Base-by-base conservation (phyloP, 2,329 filamentous ascomycete genomes). In the Neopestalotiopsis rosae region DNA sequence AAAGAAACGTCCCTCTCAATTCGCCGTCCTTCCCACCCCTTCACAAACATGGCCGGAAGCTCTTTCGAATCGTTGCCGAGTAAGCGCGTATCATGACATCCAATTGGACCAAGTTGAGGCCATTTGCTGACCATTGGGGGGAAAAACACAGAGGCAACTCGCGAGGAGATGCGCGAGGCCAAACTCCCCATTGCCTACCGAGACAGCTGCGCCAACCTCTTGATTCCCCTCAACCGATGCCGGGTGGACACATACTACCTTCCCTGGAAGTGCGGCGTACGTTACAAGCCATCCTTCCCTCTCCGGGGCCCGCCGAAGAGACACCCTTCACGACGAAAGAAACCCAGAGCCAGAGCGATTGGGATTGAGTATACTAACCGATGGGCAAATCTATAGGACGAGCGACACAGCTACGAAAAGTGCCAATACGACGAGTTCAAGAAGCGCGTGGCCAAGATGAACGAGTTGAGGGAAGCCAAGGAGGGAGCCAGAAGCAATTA, bases 391-490 rank as follows among this genome's bases (percentile, higher is more conserved):
- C 49, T 69, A 69, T 79, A 98, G 96, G 91, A 94, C 81, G 96
- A 99, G 87, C 89, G 96, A 86, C 96, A 99, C 85, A 92, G 91
- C 79, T 99, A 99, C 87, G 96, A 99, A 82, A 98, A 98, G 83
- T 99, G 96, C 89, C 96, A 99, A 80, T 99, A 99, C 84, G 93
- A 93, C 73, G 96, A 98, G 82, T 99, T 99, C 88, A 97, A 97
- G 90, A 94, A 95, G 88, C 91, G 96, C 69, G 96, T 99, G 73
- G 94, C 92, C 79, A 98, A 97, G 91, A 99, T 99, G 96, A 91
- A 98, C 77, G 95, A 99, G 86, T 84, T 99, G 79, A 89, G 94
- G 79, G 95, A 90, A 74, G 90, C 93, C 70, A 97, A 97, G 89
- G 90, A 85, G 69, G 94, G 94, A 71, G 91, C 88, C 77, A 90